Conservation (phyloP, 441 rosid species). For the Syzygium syzygioides region DNA sequence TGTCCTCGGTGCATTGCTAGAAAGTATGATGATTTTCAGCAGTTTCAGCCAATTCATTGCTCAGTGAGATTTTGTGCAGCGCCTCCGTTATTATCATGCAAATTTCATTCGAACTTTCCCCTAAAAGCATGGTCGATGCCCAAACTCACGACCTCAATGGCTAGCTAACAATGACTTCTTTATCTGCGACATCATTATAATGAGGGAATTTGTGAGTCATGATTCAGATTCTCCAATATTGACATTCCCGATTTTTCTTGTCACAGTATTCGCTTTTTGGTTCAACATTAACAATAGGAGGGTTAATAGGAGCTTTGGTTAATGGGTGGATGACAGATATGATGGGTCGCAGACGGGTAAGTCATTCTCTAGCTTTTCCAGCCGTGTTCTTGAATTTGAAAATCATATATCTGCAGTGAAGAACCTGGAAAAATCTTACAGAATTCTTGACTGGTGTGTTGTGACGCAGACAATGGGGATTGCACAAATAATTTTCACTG, state of each 20-base stretch:
- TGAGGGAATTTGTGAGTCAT: background rate
- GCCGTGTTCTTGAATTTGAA: background rate
- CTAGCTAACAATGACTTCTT: background rate
- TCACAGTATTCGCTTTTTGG: background rate
- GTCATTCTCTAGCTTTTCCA: background rate
- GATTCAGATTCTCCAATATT: background rate
- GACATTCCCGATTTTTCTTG: background rate
- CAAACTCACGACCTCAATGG: background rate
- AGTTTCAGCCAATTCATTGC: background rate
- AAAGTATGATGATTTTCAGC: background rate
- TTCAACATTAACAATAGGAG: background rate
- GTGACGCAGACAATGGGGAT: background rate
- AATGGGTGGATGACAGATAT: background rate
- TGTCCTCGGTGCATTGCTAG: background rate
- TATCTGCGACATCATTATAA: background rate
- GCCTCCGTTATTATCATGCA: background rate
- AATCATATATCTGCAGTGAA: background rate
- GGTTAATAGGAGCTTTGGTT: background rate
- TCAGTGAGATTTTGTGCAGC: background rate
- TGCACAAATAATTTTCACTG: background rate
- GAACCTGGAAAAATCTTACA: background rate
- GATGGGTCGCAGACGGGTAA: background rate
- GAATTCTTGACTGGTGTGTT: background rate
- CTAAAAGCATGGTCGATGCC: background rate
- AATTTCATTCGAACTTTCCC: background rate